Evolutionary conservation across 2,329 filamentous ascomycete genomes (phyloP), one percentile per base, ranked within the genome.

Genomic region (Penicillium sp.): DNA sequence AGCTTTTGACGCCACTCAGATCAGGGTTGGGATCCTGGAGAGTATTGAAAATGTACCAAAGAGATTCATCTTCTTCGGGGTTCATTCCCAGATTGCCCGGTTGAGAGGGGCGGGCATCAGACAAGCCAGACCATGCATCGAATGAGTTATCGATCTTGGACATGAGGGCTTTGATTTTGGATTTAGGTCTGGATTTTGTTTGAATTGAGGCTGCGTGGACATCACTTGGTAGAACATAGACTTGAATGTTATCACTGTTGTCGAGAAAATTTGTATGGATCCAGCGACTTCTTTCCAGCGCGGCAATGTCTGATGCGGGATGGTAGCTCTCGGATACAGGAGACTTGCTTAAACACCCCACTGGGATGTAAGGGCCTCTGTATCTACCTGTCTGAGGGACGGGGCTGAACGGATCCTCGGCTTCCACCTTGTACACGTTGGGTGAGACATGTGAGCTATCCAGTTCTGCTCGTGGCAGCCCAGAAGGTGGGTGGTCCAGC

Each of bases 41-140:
- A 3, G 78, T 80, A 58, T 80, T 80, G 68, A 79, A 80, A 29
- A 79, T 79, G 56, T 80, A 80, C 66, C 78, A 80, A 1, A 80
- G 54, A 0, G 77, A 79, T 44, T 80, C 76, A 31, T 75, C 70
- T 3, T 75, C 70, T 3, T 53, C 59, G 1, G 36, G 55, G 40
- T 62, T 61, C n/a, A 61, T 55, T 10, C 8, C 21, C 14, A 59
- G 29, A 31, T 58, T 55, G 9, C 21, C 32, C 11, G 52, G 34
- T 5, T 51, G 40, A 39, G n/a, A 46, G 16, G 55, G 5, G 34
- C n/a, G 31, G 5, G 58, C 49, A 38, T 16, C 39, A 29, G 62
- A 61, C 4, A 57, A 48, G 11, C 74, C 74, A 16, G 67, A 49
- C 77, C 78, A 80, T 21, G 74, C 70, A 11, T 69, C 62, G 9